Base-by-base conservation (phyloP, 345 rosid species). In the Hibiscus trionum region DNA sequence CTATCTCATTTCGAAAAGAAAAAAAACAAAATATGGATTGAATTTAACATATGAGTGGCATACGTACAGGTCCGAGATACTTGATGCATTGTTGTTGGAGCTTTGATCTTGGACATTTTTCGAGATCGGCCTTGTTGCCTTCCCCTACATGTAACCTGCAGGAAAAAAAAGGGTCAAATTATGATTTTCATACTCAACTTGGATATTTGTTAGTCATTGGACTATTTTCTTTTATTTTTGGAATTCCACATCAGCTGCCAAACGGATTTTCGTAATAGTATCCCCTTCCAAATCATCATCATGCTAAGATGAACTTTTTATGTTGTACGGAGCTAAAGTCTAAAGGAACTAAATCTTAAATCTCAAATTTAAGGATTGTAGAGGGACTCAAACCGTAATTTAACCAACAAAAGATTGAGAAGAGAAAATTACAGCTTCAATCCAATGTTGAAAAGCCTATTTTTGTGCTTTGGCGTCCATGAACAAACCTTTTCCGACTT, bases 391-490 rank as follows among this genome's bases (percentile, higher is more conserved):
- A 35, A 5, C 39, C 39, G 7, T 35, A 35, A 35, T 35, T 35
- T 35, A 35, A 35, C 39, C 46, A 39, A 39, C n/a, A n/a, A n/a
- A 9, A 42, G 2, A 42, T 42, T 42, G 3, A 42, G 12, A 10
- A 42, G 11, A 42, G 46, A 27, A 17, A 67, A 21, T 66, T 72
- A 58, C 68, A 75, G 60, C 55, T 49, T 73, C 94, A 73, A 93
- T 87, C 97, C 98, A 93, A 69, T 93, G 97, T 78, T 88, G 94
- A 73, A 93, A 91, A 33, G 98, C 98, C 86, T 91, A 49, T 75
- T 88, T 88, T 64, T 88, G 95, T 5, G 93, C 96, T 76, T 89
- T 84, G 61, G 75, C 82, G 67, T 86, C 90, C 66, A 72, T 77
- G 31, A 88, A 89, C 61, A 93, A 74, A 7, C 94, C 93, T 73